phyloP scores from a whole-genome alignment of 129 eudicot genomes.

The Flaveria ramosissima region DNA sequence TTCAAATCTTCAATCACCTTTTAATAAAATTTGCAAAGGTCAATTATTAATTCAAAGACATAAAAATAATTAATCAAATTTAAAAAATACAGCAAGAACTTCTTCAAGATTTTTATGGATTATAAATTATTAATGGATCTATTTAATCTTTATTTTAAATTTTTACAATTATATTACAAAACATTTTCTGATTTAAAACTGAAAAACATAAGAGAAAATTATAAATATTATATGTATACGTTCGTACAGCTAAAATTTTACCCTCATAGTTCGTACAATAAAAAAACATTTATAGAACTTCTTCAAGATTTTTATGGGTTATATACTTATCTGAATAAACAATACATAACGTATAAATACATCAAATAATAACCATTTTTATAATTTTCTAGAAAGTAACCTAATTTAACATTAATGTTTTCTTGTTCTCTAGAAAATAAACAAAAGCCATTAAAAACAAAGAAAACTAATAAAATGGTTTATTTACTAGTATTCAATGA shows the following conservation, averaged over 20 bases:
- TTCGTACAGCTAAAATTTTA: too few species aligned
- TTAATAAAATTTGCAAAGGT: not conserved
- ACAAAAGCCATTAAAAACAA: too few species aligned
- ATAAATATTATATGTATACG: too few species aligned
- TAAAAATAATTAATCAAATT: not conserved
- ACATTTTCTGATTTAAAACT: too few species aligned
- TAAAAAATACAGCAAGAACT: not conserved
- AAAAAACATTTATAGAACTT: too few species aligned
- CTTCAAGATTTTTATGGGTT: too few species aligned
- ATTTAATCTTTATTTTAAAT: too few species aligned
- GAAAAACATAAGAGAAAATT: too few species aligned
- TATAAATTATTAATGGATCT: too few species aligned
- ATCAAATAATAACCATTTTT: not conserved
- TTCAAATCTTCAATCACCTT: conserved; percentile 89
- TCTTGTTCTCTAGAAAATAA: not conserved
- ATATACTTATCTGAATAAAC: not conserved
- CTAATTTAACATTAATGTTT: not conserved
- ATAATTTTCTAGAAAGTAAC: not conserved
- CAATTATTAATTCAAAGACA: not conserved
- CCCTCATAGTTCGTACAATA: too few species aligned
- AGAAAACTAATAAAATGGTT: not conserved
- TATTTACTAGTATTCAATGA: not conserved
- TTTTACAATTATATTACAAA: too few species aligned
- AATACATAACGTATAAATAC: not conserved
- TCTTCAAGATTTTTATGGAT: too few species aligned